Percentiles rank a stretch among this genome's conserved stretches.
Evolutionary conservation across 768 basidiomycete species (phyloP).

Genomic region (Agaricus subrufescens): DNA sequence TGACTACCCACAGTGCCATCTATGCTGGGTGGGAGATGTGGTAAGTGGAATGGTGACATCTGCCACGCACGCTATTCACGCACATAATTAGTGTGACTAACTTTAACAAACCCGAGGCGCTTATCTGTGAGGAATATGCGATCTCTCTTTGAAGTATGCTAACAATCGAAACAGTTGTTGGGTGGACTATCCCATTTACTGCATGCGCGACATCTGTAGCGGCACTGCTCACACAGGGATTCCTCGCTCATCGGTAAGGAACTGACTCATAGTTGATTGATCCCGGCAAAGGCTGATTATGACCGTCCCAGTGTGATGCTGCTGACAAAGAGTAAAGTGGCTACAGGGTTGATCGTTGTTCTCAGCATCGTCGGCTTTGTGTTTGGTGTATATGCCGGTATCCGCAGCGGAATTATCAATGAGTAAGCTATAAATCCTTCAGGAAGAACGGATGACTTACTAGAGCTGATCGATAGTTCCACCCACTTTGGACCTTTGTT

Average conservation of each 20-base stretch:
- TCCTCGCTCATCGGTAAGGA: conserved; percentile 34
- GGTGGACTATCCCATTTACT: conserved; percentile 45
- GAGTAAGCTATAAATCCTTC: conserved; percentile 21
- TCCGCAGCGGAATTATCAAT: conserved; percentile 30
- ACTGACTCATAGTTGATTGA: neutral
- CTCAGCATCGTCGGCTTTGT: conserved; percentile 25
- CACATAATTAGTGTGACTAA: conserved; percentile 24
- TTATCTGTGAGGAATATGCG: conserved; percentile 18
- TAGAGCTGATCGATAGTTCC: conserved; percentile 20
- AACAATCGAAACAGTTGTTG: conserved; percentile 20
- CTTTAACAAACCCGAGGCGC: conserved; percentile 24
- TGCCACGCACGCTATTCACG: neutral
- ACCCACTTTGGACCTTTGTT: conserved; percentile 29
- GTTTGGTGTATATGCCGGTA: conserved; percentile 34
- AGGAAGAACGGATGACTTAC: neutral
- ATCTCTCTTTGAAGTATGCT: neutral
- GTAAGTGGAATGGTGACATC: conserved; percentile 8
- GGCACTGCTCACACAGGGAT: conserved; percentile 42
- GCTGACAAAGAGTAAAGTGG: conserved; percentile 22
- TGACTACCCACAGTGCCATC: conserved; percentile 15
- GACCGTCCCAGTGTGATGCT: conserved; percentile 11
- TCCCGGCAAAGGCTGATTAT: conserved; percentile 11
- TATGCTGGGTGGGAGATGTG: conserved; percentile 24
- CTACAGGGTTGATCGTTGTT: conserved; percentile 11
- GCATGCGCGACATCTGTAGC: conserved; percentile 38